Conservation (phyloP, 495 filamentous ascomycete genomes). For the Ascodesmis nigricans region DNA sequence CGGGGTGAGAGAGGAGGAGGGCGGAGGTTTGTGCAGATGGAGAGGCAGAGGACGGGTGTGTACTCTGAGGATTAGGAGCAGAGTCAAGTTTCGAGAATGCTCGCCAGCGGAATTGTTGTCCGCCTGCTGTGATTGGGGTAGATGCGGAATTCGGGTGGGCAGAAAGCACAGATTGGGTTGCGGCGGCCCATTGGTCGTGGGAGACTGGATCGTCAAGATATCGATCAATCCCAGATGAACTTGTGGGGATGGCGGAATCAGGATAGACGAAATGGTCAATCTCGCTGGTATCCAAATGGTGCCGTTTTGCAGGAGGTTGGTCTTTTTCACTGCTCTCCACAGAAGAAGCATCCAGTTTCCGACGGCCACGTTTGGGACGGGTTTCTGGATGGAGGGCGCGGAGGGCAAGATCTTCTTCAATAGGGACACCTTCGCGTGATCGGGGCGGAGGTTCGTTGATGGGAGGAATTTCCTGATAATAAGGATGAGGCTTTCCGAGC, state of each 20-base stretch:
- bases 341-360: constrained; percentile 43
- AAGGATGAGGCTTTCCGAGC: constrained; percentile 52
- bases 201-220: constrained; percentile 15
- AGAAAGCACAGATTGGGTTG: constrained; percentile 19
- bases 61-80: constrained; percentile 14
- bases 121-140: constrained; percentile 13
- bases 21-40: constrained; percentile 10
- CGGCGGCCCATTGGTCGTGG: constrained; percentile 35
- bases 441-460: constrained; percentile 32
- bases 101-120: constrained; percentile 30
- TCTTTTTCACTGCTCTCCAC: constrained; percentile 34
- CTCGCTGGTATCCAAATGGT: constrained; percentile 42
- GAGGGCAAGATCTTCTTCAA: constrained; percentile 84
- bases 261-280: constrained; percentile 27
- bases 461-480: constrained; percentile 64
- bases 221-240: constrained; percentile 28
- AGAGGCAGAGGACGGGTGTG: constrained; percentile 15
- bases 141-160: constrained; percentile 7
- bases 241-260: constrained; percentile 35
- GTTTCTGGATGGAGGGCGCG: constrained; percentile 75
- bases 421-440: constrained; percentile 62
- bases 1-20: constrained; percentile 8
- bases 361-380: constrained; percentile 70
- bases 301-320: constrained; percentile 33
- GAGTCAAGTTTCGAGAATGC: constrained; percentile 19